Evolutionary conservation across 108 stramenopile genomes (phyloP), one percentile per base, ranked within the genome.

Genomic region (Discostella stelligeroides): DNA sequence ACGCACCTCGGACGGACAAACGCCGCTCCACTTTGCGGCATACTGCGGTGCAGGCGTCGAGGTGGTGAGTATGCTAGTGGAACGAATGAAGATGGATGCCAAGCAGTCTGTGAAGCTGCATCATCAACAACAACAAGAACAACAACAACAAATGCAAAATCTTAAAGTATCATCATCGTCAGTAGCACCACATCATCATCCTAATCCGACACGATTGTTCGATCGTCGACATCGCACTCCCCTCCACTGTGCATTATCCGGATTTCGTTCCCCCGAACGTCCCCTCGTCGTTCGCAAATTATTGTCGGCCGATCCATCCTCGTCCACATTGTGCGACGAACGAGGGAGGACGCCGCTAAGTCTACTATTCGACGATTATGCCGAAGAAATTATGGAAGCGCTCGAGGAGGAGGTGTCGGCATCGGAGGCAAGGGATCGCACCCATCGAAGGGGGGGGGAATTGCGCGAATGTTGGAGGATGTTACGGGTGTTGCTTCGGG

Each of bases 191-290:
- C 51, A 24, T 27, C n/a, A n/a, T n/a, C n/a, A 12, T 70, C 3
- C 76, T 76, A 21, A n/a, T n/a, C 80, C 80, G 7, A 68, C 70
- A 43, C 73, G 79, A 55, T 47, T 80, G 21, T 30, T 81, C 5
- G 84, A 85, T 67, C 76, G 84, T 30, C 66, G 84, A 50, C 72
- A 43, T 7, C 81, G 84, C 21, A 85, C 84, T 4, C 84, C 84
- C 25, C 58, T 85, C 20, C 79, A 80, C 60, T 85, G 77, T 48
- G 81, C 78, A n/a, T 71, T 70, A 39, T 65, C 84, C 17, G 84
- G 84, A 46, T 81, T 81, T 53, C 81, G 84, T 0, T 68, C 84
- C 3, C 61, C 78, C n/a, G 60, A 53, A n/a, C 81, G 84, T 41
- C 78, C 80, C 3, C 29, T 39, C 7, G 68, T 85, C n/a, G 66